phyloP scores from a whole-genome alignment of 2,329 filamentous ascomycete species.

The Aspergillus spinulosporus region DNA sequence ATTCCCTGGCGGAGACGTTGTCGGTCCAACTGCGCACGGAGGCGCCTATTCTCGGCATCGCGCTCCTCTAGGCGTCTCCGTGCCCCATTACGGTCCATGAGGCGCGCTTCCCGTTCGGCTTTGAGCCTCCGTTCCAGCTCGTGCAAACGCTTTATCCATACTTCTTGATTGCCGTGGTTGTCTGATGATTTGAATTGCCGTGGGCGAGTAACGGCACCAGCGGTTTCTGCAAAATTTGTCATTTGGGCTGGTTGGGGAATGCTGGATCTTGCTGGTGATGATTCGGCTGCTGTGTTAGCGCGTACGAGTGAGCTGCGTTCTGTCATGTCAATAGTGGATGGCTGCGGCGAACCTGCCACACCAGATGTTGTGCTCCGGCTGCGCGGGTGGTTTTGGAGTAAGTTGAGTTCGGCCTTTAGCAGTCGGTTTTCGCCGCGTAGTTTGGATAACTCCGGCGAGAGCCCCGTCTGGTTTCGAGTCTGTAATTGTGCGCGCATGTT shows the following conservation, averaged over 20 bases:
- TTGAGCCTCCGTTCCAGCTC: conserved; percentile 89
- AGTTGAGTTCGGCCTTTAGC: conserved; percentile 63
- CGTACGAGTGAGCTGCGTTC: conserved; percentile 54
- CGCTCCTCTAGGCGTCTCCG: conserved; percentile 75
- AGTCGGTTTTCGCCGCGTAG: conserved; percentile 61
- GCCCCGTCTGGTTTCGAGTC: conserved; percentile 31
- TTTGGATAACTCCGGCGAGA: conserved; percentile 57
- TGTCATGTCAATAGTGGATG: conserved; percentile 26
- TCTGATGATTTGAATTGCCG: conserved; percentile 27
- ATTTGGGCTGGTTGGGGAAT: conserved; percentile 38
- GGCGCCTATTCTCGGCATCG: conserved; percentile 70
- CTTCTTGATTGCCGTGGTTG: conserved; percentile 57
- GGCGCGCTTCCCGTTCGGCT: conserved; percentile 79
- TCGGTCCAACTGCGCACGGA: conserved; percentile 65
- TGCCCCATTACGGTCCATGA: conserved; percentile 81
- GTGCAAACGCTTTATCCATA: conserved; percentile 80
- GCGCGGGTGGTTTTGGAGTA: conserved; percentile 66
- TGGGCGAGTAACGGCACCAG: conserved; percentile 30
- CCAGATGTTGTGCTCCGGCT: conserved; percentile 45
- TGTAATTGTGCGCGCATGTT: conserved; percentile 51
- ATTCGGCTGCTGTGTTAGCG: conserved; percentile 55
- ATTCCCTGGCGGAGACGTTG: conserved; percentile 48
- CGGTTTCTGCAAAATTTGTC: conserved; percentile 33
- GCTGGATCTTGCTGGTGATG: conserved; percentile 28
- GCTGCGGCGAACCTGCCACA: conserved; percentile 38